Percentiles rank a stretch among this genome's conserved stretches.
Conservation (phyloP, 2,329 filamentous ascomycete genomes). For the Fusarium lateritium region DNA sequence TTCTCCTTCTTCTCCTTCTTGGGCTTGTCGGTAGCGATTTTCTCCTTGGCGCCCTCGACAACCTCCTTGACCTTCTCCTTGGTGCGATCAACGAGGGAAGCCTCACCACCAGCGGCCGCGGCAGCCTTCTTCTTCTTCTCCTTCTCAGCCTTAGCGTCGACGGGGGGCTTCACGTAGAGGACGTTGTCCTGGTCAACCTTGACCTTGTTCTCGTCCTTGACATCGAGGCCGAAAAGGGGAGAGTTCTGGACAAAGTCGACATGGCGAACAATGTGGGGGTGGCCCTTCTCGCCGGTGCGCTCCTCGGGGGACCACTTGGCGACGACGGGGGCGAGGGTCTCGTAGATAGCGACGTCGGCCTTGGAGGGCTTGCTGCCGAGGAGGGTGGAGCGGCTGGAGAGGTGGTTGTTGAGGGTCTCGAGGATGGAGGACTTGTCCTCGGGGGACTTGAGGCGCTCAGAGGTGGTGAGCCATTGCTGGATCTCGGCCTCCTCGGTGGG, state of each 20-base stretch:
- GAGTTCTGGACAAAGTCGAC: constrained; percentile 97
- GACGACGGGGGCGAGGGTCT: constrained; percentile 81
- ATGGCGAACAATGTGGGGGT: constrained; percentile 91
- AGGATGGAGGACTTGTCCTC: constrained; percentile 78
- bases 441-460: constrained; percentile 73
- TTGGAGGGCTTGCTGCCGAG: constrained; percentile 91
- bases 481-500: constrained; percentile 88
- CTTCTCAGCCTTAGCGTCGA: constrained; percentile 95
- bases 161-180: constrained; percentile 87
- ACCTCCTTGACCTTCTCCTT: constrained; percentile 72
- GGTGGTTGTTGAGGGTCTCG: constrained; percentile 85
- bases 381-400: constrained; percentile 89
- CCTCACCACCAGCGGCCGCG: constrained; percentile 66
- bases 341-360: constrained; percentile 88
- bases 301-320: constrained; percentile 86
- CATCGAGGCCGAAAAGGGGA: constrained; percentile 77
- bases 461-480: constrained; percentile 87
- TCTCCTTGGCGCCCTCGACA: constrained; percentile 64
- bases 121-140: constrained; percentile 97
- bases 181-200: constrained; percentile 84
- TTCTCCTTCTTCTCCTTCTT: constrained; percentile 95
- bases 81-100: constrained; percentile 70
- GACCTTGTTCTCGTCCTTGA: constrained; percentile 82
- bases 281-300: constrained; percentile 89
- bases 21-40: constrained; percentile 60